Base-by-base conservation (phyloP, 805 yeast species). In the Pichia heedii region DNA sequence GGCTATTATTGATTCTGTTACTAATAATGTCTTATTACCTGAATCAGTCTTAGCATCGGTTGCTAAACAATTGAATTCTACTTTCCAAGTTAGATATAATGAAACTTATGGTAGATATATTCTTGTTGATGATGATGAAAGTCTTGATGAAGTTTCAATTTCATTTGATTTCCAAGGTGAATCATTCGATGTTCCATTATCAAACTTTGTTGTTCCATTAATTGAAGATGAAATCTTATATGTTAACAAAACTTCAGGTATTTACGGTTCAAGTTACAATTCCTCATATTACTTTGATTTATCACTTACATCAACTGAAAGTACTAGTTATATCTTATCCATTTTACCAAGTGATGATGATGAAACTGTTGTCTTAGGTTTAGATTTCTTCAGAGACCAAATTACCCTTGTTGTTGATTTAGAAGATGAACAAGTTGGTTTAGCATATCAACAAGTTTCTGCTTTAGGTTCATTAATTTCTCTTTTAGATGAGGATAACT, bases 121-220 rank as follows among this genome's bases (percentile, higher is more conserved):
- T 20, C 6, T 43, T n/a, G 9, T 26, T 5, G 24, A 36, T 24
- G n/a, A 33, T n/a, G 22, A 12, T n/a, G 30, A 32, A 19, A 38
- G 22, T 7, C 15, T 22, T 1, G 35, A 29, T 0, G 33, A 29
- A 18, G 15, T 33, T 13, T 22, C 42, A 48, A 49, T 73, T 9
- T 56, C 63, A 30, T 74, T 73, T 50, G 61, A 70, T 51, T 76
- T 81, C 60, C 73, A 76, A 43, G 84, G 83, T 5, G 57, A 67
- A 21, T 46, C 54, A 6, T 72, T 78, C 45, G 55, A 62, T 13
- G 74, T 74, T 10, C 80, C 83, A 29, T 51, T 73, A 2, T 3
- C 21, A 3, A 32, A 29, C 18, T 47, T 45, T 26, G 11, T 35
- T 22, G 26, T 38, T 39, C 43, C 48, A 32, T 3, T 48, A 8